These are phyloP conservation scores for Carnegiea gigantea DNA, from an alignment of 179 eudicot genomes.

Conservation along the genomic window DNA sequence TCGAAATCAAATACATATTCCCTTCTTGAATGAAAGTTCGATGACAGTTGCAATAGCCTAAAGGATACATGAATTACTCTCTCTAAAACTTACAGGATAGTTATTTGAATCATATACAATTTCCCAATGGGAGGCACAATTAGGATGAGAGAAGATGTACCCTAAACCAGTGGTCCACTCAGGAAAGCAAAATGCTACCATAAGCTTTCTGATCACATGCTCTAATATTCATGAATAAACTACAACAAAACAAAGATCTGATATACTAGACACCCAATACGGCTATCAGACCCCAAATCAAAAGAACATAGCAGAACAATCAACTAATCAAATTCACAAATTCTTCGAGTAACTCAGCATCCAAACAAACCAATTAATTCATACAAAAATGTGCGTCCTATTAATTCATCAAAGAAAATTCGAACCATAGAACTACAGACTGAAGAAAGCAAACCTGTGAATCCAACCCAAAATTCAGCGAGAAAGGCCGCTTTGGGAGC, in stretches of 20 bases:
- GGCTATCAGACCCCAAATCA: slow-evolving; percentile 6
- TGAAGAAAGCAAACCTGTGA: slow-evolving; percentile 49
- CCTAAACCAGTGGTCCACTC: too few species aligned
- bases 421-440: neutral
- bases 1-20: neutral
- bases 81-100: neutral
- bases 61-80: neutral
- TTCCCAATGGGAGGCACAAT: neutral
- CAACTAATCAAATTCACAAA: neutral
- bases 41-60: neutral
- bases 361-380: neutral
- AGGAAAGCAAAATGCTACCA: neutral
- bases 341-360: neutral
- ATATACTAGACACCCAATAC: neutral
- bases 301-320: neutral
- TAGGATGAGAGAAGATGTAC: too few species aligned
- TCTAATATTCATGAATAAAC: neutral
- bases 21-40: neutral
- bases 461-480: slow-evolving; percentile 57
- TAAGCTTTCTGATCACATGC: neutral
- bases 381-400: neutral
- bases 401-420: neutral
- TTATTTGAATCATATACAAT: neutral
- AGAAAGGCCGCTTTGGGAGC: slow-evolving; percentile 48
- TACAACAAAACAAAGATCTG: neutral